Evolutionary conservation across 129 eudicot species (phyloP), one percentile per base, ranked within the genome.

Genomic region (Centrapalus pauciflorus): DNA sequence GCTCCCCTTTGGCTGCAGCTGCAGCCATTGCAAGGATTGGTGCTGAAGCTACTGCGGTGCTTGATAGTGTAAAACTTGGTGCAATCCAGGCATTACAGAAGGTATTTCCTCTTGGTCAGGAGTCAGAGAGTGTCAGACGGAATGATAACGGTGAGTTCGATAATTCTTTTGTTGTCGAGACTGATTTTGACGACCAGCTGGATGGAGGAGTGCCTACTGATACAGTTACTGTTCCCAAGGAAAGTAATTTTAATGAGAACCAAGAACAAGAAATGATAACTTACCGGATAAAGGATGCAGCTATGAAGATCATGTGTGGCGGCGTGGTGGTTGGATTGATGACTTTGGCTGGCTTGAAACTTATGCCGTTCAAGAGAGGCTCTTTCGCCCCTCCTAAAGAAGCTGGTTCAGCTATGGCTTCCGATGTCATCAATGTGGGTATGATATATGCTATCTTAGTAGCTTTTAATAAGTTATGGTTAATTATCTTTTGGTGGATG

Each of bases 1-100:
- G 96, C 64, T 94, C 96, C 5, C 90, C 99, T 0, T 75, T 94
- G 72, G 99, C 93, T 25, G 99, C 95, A 7, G 99, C 99, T 0
- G 99, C 95, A 12, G 95, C 99, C 45, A 94, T 94, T 56, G 99
- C 83, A 13, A 80, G 84, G 71, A 86, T 93, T 61, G 95, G 99
- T n/a, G 99, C 95, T 41, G 97, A 79, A 72, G 99, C 99, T 46
- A 86, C 95, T 56, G 99, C 99, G 10, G 97, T 89, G 76, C 85
- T 94, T 24, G 99, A 89, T 61, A 86, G 79, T 56, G 97, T 89
- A 38, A 89, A 84, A 65, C 46, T 46, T 27, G 80, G 92, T 58
- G 97, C 89, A 13, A 57, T 94, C 75, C 80, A 89, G 81, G 95
- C 97, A 7, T 81, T 94, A 54, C 86, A 59, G 80, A 94, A 84